phyloP scores from a whole-genome alignment of 1,284 basidiomycete genomes.

The Cutaneotrichosporon cavernicola region DNA sequence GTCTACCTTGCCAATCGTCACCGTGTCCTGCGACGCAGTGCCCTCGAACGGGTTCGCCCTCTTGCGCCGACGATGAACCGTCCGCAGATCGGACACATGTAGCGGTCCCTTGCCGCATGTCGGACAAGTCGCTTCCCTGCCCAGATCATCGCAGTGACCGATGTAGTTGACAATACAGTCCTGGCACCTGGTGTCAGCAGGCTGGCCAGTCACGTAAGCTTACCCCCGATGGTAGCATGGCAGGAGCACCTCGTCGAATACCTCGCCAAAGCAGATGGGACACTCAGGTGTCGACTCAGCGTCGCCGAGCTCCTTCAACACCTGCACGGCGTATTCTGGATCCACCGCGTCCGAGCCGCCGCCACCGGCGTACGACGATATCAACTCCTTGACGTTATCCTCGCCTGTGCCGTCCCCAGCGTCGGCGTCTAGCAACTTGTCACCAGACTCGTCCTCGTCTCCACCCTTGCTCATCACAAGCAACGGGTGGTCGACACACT shows the following conservation, averaged over 20 bases:
- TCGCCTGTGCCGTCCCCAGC: slow-evolving; percentile 35
- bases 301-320: slow-evolving; percentile 61
- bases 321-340: slow-evolving; percentile 62
- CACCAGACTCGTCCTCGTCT: slow-evolving; percentile 55
- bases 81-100: slow-evolving; percentile 37
- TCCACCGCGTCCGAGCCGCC: slow-evolving; percentile 38
- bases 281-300: slow-evolving; percentile 62
- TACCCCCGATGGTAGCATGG: slow-evolving; percentile 79
- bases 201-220: slow-evolving; percentile 34
- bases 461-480: slow-evolving; percentile 63
- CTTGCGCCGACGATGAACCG: slow-evolving; percentile 47
- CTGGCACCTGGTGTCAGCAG: slow-evolving; percentile 44
- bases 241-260: slow-evolving; percentile 62
- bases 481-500: slow-evolving; percentile 79
- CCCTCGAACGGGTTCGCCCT: slow-evolving; percentile 38
- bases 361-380: slow-evolving; percentile 62
- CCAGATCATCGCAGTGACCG: slow-evolving; percentile 49
- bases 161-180: slow-evolving; percentile 53
- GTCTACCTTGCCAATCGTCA: slow-evolving; percentile 70
- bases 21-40: slow-evolving; percentile 31
- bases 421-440: slow-evolving; percentile 52
- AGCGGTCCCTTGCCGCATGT: slow-evolving; percentile 49
- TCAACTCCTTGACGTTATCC: slow-evolving; percentile 63
- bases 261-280: slow-evolving; percentile 65
- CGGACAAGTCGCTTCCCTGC: slow-evolving; percentile 48